Base-by-base conservation (phyloP, 2,329 filamentous ascomycete genomes). In the Calonectria henricotiae region DNA sequence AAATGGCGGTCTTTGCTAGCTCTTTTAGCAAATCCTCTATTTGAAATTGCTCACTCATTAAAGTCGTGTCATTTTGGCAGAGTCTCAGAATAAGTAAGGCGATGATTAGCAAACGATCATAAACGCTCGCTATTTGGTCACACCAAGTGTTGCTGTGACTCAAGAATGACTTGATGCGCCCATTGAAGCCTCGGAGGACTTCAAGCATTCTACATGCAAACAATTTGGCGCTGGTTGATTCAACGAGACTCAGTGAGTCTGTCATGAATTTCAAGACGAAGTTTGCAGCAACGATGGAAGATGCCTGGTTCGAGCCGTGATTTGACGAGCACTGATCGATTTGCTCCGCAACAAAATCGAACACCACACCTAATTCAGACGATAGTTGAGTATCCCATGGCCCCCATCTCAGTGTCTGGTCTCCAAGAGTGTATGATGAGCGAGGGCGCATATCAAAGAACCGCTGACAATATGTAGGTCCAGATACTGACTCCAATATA, bases 311-410 rank as follows among this genome's bases (percentile, higher is more conserved):
- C 5, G 54, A 35, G 27, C 60, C 66, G 6, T 61, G 44, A 12
- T 62, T 55, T 17, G 27, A 49, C 2, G 51, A 37, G 20, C 25
- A 20, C 11, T 58, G 68, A 68, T 81, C 79, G n/a, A 83, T 68
- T 54, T 87, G 82, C 39, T 91, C 89, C 12, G 82, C 78, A 37
- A 92, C 80, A 78, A 86, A 89, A 78, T 92, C 90, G 68, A 91
- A 82, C n/a, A 90, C 80, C 44, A 91, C 83, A 2, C 90, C 90
- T 23, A 92, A 74, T 73, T 92, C 89, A 4, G 90, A 91, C 1
- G 90, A 91, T 2, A 86, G 85, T 37, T 84, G 84, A 11, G 87
- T 86, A 72, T 89, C 82, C 90, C 90, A 92, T 2, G 73, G 54
- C 8, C 84, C 85, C 90, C 90, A 92, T 67, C 80, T 80, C 6